Percentiles rank a stretch among this genome's conserved stretches.
These are phyloP conservation scores for Claviceps sorghi DNA, from an alignment of 2,329 filamentous ascomycete genomes.

Conservation along the genomic window DNA sequence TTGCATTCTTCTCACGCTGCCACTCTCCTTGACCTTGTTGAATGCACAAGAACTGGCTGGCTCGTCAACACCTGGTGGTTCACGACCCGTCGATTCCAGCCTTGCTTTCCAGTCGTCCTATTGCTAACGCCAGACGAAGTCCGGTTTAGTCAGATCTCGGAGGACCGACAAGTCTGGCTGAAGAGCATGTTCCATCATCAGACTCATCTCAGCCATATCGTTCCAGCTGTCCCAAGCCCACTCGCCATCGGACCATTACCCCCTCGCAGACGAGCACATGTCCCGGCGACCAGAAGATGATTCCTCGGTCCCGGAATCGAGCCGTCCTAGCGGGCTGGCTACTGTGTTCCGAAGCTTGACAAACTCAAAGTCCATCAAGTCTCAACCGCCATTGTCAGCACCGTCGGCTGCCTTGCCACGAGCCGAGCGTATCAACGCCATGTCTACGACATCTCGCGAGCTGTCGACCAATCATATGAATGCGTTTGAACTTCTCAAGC, in stretches of 20 bases:
- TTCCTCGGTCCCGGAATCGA: slow-evolving; percentile 38
- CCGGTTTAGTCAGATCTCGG: neutral
- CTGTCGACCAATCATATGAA: slow-evolving; percentile 39
- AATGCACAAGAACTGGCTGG: neutral
- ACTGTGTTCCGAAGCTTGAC: slow-evolving; percentile 50
- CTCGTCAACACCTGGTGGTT: slow-evolving; percentile 2
- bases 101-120: neutral
- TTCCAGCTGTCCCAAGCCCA: slow-evolving; percentile 3
- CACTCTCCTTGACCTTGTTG: neutral
- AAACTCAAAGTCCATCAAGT: slow-evolving; percentile 38
- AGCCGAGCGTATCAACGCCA: slow-evolving; percentile 31
- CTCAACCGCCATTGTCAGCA: slow-evolving; percentile 28
- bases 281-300: slow-evolving; percentile 45
- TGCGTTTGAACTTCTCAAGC: slow-evolving; percentile 39
- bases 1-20: neutral
- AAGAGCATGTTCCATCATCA: neutral
- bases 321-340: slow-evolving; percentile 41
- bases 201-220: neutral
- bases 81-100: neutral
- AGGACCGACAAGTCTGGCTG: neutral
- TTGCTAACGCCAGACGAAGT: neutral
- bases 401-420: slow-evolving; percentile 24
- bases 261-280: slow-evolving; percentile 35
- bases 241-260: slow-evolving; percentile 1
- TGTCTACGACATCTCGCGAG: slow-evolving; percentile 24